Evolutionary conservation across 2,329 filamentous ascomycete species (phyloP).

Genomic region (Botrytis galanthina): DNA sequence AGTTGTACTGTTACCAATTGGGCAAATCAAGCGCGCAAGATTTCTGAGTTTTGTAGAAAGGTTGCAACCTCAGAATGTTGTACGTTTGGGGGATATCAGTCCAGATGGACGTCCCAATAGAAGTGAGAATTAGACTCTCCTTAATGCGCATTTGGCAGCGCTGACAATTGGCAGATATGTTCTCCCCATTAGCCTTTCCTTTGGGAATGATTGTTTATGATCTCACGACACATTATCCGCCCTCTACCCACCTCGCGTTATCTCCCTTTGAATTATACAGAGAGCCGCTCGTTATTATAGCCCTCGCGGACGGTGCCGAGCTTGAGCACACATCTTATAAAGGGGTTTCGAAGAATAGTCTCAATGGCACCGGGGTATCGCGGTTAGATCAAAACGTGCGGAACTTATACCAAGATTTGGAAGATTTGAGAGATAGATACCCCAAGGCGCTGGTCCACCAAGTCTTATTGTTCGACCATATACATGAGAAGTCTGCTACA

Average conservation of each 20-base stretch:
- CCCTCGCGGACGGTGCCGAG: slow-evolving; percentile 78
- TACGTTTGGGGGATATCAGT: slow-evolving; percentile 82
- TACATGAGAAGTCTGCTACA: slow-evolving; percentile 46
- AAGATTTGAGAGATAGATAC: slow-evolving; percentile 68
- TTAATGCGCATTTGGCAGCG: slow-evolving; percentile 6
- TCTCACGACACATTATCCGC: slow-evolving; percentile 74
- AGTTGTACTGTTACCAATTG: slow-evolving; percentile 81
- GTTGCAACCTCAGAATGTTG: slow-evolving; percentile 74
- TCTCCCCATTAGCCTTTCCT: slow-evolving; percentile 86
- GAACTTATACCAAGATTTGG: slow-evolving; percentile 63
- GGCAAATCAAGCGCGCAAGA: slow-evolving; percentile 76
- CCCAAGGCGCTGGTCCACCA: slow-evolving; percentile 75
- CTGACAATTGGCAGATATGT: slow-evolving; percentile 66
- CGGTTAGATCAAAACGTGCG: slow-evolving; percentile 57
- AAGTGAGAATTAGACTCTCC: slow-evolving; percentile 57
- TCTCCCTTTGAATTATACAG: slow-evolving; percentile 89
- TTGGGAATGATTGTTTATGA: slow-evolving; percentile 86
- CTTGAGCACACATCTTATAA: slow-evolving; percentile 54
- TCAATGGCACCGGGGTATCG: slow-evolving; percentile 47
- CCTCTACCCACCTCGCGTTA: slow-evolving; percentile 74
- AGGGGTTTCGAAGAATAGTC: slow-evolving; percentile 55
- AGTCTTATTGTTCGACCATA: slow-evolving; percentile 76
- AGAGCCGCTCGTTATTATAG: slow-evolving; percentile 79
- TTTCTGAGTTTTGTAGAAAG: slow-evolving; percentile 78
- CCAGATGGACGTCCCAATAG: slow-evolving; percentile 80